Percentiles rank a stretch among this genome's conserved stretches.
These are phyloP conservation scores for Halophytophthora batemanensis DNA, from an alignment of 352 stramenopile species.

Conservation along the genomic window DNA sequence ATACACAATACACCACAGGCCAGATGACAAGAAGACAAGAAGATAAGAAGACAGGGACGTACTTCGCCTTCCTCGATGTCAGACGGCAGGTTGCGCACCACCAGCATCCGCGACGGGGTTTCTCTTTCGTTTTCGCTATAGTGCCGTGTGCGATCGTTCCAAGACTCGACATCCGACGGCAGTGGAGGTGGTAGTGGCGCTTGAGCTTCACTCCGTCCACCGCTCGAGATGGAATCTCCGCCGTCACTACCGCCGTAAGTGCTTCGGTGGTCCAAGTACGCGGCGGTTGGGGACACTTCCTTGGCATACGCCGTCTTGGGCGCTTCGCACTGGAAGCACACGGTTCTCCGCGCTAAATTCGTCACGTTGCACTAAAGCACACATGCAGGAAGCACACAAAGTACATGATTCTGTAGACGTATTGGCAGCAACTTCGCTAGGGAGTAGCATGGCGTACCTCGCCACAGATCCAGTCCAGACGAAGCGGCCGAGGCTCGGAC, in stretches of 20 bases:
- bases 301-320: conserved; percentile 29
- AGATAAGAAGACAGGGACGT: conserved; percentile 6
- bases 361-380: conserved; percentile 55
- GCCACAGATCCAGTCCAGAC: conserved; percentile 69
- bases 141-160: no score
- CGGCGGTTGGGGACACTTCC: conserved; percentile 29
- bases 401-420: not conserved
- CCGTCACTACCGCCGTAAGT: conserved; percentile 2
- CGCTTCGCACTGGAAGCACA: conserved; percentile 72
- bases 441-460: conserved; percentile 35
- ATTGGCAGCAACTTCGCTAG: not conserved
- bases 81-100: conserved; percentile 65
- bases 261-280: conserved; percentile 9
- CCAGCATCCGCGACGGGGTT: conserved; percentile 56
- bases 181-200: not conserved
- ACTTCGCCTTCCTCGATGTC: conserved; percentile 80
- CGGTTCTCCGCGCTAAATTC: conserved; percentile 63
- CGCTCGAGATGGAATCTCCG: not conserved
- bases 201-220: no score
- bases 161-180: no score
- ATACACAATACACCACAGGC: no score
- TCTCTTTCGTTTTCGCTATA: conserved; percentile 3
- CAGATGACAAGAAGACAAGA: not conserved
- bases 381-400: not conserved
- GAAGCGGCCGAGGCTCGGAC: conserved; percentile 21